Evolutionary conservation across 2,329 filamentous ascomycete species (phyloP).

Genomic region (Paramyrothecium sp.): DNA sequence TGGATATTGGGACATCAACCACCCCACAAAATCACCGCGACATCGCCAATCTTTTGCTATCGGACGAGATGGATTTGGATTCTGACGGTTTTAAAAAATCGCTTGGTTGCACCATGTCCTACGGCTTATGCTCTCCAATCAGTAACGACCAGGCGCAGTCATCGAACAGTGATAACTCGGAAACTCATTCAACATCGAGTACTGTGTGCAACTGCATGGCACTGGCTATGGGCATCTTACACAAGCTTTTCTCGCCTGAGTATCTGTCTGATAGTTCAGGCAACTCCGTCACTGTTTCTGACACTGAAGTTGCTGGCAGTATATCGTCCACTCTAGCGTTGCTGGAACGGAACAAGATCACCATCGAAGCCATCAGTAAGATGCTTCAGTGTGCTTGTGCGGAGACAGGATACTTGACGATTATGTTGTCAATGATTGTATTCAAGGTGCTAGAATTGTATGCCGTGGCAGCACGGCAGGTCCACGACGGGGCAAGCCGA

Average conservation of each 20-base stretch:
- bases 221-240: not conserved
- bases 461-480: constrained; percentile 7
- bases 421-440: constrained; percentile 26
- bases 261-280: not conserved
- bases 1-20: not conserved
- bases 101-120: not conserved
- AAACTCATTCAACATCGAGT: not conserved
- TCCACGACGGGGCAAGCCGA: not conserved
- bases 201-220: not conserved
- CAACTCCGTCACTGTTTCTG: not conserved
- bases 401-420: constrained; percentile 24
- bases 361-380: constrained; percentile 3
- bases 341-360: constrained; percentile 5
- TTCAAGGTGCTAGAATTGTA: constrained; percentile 30
- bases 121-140: not conserved
- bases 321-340: not conserved
- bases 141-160: not conserved
- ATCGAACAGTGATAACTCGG: not conserved
- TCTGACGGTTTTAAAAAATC: not conserved
- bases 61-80: not conserved
- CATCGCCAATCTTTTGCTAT: not conserved
- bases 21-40: not conserved
- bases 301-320: not conserved
- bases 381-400: constrained; percentile 29
- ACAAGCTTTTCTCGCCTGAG: not conserved